Evolutionary conservation across 129 eudicot species (phyloP).

Genomic region (Flaveria robusta): DNA sequence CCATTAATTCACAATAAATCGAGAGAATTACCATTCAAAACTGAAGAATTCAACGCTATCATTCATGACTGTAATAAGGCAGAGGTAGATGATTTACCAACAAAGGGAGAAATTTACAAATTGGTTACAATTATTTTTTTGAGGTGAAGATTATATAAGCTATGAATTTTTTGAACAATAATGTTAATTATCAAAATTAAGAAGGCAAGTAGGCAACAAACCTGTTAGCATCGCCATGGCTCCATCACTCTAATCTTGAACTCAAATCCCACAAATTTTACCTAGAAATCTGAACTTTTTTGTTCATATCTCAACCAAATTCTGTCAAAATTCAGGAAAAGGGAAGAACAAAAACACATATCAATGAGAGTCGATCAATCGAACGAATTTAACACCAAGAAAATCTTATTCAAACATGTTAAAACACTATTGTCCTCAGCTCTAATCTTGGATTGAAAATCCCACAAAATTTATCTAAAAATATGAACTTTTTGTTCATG

Average conservation of each 20-base stretch:
- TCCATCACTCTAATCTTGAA: constrained; percentile 42
- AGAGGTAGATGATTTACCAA: background rate
- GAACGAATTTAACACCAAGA: background rate
- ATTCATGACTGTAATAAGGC: background rate
- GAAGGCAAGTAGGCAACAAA: background rate
- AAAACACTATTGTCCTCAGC: constrained; percentile 41
- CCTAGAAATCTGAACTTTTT: background rate
- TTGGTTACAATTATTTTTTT: background rate
- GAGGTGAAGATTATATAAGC: background rate
- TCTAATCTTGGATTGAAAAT: constrained; percentile 15
- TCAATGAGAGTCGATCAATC: background rate
- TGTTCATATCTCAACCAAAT: constrained; percentile 21
- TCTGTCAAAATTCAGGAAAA: constrained; percentile 31
- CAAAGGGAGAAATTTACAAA: background rate
- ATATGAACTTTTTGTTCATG: constrained; percentile 5
- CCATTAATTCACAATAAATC: constrained; percentile 5
- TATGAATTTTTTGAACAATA: background rate
- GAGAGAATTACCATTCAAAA: constrained; percentile 3
- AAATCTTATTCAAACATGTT: constrained; percentile 27
- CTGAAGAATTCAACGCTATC: constrained; percentile 3
- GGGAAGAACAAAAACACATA: background rate
- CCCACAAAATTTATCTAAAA: constrained; percentile 22
- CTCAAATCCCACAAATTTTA: constrained; percentile 12
- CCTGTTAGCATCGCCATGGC: constrained; percentile 23
- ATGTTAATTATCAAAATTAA: background rate